Evolutionary conservation across 202 grass and related monocot genomes (phyloP).

Genomic region (Zizania palustris): DNA sequence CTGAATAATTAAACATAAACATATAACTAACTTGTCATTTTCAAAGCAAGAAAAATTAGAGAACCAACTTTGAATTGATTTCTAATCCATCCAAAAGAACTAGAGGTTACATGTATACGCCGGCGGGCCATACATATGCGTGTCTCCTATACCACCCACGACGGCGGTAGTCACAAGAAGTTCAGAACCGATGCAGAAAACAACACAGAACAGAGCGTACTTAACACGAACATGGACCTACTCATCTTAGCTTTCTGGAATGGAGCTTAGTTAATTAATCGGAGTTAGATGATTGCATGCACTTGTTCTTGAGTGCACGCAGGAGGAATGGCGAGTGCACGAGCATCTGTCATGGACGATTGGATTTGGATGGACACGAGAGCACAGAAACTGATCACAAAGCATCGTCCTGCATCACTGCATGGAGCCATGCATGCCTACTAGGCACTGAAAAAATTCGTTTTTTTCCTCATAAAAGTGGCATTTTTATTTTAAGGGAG

Average conservation of each 20-base stretch:
- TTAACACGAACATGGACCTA: neutral
- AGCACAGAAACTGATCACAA: neutral
- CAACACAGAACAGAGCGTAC: neutral
- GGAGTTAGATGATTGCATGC: neutral
- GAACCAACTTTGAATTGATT: too few species aligned
- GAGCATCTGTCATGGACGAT: neutral
- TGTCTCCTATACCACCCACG: too few species aligned
- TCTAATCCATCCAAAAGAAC: too few species aligned
- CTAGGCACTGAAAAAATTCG: neutral
- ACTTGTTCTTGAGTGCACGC: constrained; percentile 3
- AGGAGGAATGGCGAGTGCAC: neutral
- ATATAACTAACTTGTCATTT: too few species aligned
- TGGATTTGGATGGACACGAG: neutral
- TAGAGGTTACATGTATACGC: too few species aligned
- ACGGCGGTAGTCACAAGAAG: too few species aligned
- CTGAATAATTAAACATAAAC: too few species aligned
- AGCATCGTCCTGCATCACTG: neutral
- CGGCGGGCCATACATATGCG: too few species aligned
- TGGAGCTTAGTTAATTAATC: neutral
- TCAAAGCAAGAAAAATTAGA: too few species aligned
- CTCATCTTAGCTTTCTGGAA: too few species aligned
- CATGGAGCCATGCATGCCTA: neutral
- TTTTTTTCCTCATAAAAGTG: too few species aligned
- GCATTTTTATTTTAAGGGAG: too few species aligned
- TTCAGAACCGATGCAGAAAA: neutral